A percentile compares a stretch with the other conserved stretches of the same genome.
phyloP scores from a whole-genome alignment of 495 filamentous ascomycete genomes.

The Daldinia childiae region DNA sequence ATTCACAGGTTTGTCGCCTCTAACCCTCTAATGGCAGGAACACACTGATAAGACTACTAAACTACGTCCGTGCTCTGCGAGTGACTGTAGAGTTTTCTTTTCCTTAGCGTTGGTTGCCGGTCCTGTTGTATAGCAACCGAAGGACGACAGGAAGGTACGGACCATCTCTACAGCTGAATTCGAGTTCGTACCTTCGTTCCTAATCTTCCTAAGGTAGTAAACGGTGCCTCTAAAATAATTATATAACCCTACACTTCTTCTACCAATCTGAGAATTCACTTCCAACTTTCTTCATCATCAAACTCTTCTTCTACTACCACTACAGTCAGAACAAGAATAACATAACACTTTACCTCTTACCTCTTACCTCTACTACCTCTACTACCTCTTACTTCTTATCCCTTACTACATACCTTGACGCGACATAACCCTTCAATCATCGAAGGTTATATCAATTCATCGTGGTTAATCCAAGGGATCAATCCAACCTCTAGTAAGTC shows the following conservation, averaged over 20 bases:
- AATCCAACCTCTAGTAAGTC: background rate
- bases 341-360: too few relatives aligned
- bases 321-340: too few relatives aligned
- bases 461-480: background rate
- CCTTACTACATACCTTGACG: background rate
- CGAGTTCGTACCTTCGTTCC: background rate
- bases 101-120: background rate
- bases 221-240: too few relatives aligned
- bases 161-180: background rate
- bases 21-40: background rate
- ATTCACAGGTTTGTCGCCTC: background rate
- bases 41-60: background rate
- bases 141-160: background rate
- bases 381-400: too few relatives aligned
- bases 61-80: background rate
- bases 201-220: background rate
- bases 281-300: too few relatives aligned
- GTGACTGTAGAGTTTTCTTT: background rate
- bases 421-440: background rate
- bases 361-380: too few relatives aligned
- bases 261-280: too few relatives aligned
- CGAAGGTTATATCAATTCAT: background rate
- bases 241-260: too few relatives aligned
- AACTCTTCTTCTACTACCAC: too few relatives aligned
- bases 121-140: background rate